Base-by-base conservation (phyloP, 148 eudicot species). In the Fallopia convolvulus region DNA sequence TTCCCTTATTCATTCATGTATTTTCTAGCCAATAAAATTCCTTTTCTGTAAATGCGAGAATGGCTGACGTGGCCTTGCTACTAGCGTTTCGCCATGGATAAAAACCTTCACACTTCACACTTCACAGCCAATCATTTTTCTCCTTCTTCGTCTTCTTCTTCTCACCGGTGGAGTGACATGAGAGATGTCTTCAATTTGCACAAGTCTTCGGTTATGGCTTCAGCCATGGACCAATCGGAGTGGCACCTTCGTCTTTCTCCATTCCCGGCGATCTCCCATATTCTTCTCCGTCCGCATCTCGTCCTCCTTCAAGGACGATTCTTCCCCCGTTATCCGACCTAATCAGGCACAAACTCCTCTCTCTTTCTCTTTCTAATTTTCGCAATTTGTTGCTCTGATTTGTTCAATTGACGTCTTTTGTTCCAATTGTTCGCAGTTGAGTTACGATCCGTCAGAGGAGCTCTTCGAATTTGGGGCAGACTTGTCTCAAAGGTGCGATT, bases 381-480 rank as follows among this genome's bases (percentile, higher is more conserved):
- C 42, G 14, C 2, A 3, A 4, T 20, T 20, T n/a, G 32, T 26
- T 20, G 17, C 2, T 46, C 50, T 46, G 74, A 17, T 52, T 17
- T 17, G 58, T 1, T 17, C 58, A 15, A 52, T 52, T 52, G 17
- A 8, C 18, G 40, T 66, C 9, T 66, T 66, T 66, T 36, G 17
- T 7, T 11, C 72, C 42, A 15, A 0, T 2, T 14, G 23, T 13
- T 44, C 32, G 55, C 75, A 73, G 75, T 13, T 73, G 55, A 48
- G 33, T 73, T 73, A 46, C 32, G 75, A 73, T 73, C 75, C 53
- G 8, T 73, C 75, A 36, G 75, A 73, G 33, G 75, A 73, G 75
- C 32, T 73, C 75, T 73, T 73, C 32, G 75, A 55, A 73, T 17
- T 73, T 21, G 75, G 75, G 9, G 33, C 18, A 6, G 75, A 48